These are phyloP conservation scores for Globisporangium perplexum DNA, from an alignment of 352 stramenopile species.

Conservation along the genomic window DNA sequence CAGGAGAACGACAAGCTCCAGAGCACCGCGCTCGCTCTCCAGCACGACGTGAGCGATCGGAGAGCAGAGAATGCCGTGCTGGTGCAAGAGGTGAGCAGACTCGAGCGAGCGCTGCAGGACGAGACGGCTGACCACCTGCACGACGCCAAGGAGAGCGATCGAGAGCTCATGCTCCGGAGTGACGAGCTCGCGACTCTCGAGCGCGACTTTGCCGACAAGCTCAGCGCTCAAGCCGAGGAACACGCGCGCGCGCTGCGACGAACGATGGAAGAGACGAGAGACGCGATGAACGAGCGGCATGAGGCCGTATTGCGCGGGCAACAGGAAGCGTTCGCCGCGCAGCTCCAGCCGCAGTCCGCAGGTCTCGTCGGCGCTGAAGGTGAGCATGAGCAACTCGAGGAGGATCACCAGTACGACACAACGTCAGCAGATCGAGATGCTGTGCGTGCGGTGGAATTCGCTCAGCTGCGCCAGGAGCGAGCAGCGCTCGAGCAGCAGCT, in stretches of 20 bases:
- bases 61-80: not conserved
- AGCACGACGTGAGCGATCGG: not conserved
- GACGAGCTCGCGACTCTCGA: not conserved
- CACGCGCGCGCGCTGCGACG: not conserved
- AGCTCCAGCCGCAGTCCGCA: not conserved
- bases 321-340: not conserved
- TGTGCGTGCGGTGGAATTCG: not conserved
- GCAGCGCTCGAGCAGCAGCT: conserved; percentile 1
- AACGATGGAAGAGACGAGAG: not conserved
- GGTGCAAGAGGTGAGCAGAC: not conserved
- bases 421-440: not conserved
- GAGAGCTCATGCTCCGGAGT: conserved; percentile 1
- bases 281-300: not conserved
- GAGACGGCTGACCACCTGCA: not conserved
- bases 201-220: not conserved
- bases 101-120: conserved; percentile 1
- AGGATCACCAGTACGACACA: not conserved
- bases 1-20: not conserved
- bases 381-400: not conserved
- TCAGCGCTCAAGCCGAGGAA: not conserved
- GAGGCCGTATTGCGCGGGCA: not conserved
- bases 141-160: not conserved
- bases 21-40: not conserved
- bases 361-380: not conserved
- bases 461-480: conserved; percentile 1